A percentile compares a stretch with the other conserved stretches of the same genome.
Evolutionary conservation across 169 alveolate genomes (phyloP).

Genomic region (Amoebophrya sp.): DNA sequence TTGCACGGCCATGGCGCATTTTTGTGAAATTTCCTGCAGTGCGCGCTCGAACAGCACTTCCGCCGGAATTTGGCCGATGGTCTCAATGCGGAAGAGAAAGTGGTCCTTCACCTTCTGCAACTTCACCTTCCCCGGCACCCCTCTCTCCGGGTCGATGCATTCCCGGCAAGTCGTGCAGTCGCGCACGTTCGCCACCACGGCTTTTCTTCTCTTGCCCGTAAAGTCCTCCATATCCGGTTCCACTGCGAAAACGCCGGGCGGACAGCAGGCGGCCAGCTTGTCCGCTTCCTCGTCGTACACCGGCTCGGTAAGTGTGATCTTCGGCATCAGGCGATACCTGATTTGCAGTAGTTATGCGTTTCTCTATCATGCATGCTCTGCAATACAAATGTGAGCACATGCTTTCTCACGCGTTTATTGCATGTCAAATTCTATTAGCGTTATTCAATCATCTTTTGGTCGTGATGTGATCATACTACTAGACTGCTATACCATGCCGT

Average conservation of each 20-base stretch:
- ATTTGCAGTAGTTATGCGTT: too few relatives aligned
- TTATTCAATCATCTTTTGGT: too few relatives aligned
- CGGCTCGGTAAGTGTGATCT: conserved; percentile 4
- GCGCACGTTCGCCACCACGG: not conserved
- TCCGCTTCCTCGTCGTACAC: conserved; percentile 12
- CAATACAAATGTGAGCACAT: too few relatives aligned
- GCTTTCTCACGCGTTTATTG: too few relatives aligned
- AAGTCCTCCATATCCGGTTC: not conserved
- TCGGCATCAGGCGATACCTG: not conserved
- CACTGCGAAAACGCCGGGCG: not conserved
- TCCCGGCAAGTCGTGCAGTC: not conserved
- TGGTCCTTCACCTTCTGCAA: conserved; percentile 14
- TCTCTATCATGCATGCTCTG: too few relatives aligned
- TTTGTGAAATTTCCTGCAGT: not conserved
- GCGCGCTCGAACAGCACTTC: not conserved
- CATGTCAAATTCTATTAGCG: too few relatives aligned
- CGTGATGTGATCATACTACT: too few relatives aligned
- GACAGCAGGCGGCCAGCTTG: not conserved
- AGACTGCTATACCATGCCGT: conserved; percentile 20
- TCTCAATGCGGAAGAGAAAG: not conserved
- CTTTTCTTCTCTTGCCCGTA: not conserved
- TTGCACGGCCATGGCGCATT: not conserved
- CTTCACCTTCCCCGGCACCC: not conserved
- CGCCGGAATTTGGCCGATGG: not conserved
- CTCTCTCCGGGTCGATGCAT: not conserved